Evolutionary conservation across 257 asterid species (phyloP).

Genomic region (Schizonepeta tenuifolia): DNA sequence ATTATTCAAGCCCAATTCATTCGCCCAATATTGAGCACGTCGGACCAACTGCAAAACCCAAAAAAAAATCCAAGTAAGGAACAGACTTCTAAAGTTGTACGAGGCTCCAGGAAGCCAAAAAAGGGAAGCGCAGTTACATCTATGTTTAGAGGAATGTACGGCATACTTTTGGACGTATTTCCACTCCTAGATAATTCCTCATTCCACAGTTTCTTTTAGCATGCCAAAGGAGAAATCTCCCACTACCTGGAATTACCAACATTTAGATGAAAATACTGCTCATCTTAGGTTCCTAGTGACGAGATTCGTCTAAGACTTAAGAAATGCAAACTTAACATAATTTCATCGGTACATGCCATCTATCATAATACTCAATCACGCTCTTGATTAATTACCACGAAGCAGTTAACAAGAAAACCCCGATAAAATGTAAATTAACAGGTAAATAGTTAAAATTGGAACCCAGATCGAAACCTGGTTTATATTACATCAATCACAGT

Average conservation of each 20-base stretch:
- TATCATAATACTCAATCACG: constrained; percentile 13
- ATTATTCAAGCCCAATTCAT: constrained; percentile 69
- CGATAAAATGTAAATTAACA: not conserved
- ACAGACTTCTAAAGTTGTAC: constrained; percentile 29
- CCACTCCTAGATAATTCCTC: constrained; percentile 84
- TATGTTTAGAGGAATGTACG: constrained; percentile 15
- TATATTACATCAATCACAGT: not conserved
- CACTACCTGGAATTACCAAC: constrained; percentile 67
- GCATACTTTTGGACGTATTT: constrained; percentile 87
- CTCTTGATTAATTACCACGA: not conserved
- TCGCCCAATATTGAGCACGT: constrained; percentile 83
- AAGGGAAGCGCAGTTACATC: constrained; percentile 9
- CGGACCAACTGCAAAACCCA: constrained; percentile 72
- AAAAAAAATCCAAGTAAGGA: constrained; percentile 23
- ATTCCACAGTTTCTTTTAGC: constrained; percentile 60
- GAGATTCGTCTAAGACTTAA: not conserved
- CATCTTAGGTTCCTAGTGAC: not conserved
- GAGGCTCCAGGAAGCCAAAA: constrained; percentile 23
- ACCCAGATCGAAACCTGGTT: not conserved
- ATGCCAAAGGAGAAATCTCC: constrained; percentile 87
- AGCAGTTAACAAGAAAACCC: constrained; percentile 10
- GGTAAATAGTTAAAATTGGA: not conserved
- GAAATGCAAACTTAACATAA: constrained; percentile 18
- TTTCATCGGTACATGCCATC: constrained; percentile 6
- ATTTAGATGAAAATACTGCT: constrained; percentile 16